Percentiles rank a stretch among this genome's conserved stretches.
Conservation (phyloP, 148 eudicot species). For the Gaultheria prostrata region DNA sequence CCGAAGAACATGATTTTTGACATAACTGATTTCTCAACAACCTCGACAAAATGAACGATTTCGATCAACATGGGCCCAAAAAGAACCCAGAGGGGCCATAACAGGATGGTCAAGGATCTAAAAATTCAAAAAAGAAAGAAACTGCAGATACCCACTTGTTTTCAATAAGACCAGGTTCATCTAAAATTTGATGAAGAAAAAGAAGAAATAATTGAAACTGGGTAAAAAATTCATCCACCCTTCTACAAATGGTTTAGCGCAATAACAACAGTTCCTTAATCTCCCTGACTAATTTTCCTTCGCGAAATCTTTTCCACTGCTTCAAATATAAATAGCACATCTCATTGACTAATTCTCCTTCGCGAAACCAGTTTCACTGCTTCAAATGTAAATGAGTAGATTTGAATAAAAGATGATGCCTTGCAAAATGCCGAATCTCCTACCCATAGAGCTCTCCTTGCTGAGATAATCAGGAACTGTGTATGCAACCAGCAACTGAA, state of each 20-base stretch:
- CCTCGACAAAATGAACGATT: not conserved
- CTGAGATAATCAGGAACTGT: conserved; percentile 8
- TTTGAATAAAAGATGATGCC: conserved; percentile 7
- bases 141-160: not conserved
- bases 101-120: not conserved
- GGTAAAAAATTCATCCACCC: conserved; percentile 13
- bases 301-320: not conserved
- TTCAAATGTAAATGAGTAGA: conserved; percentile 7
- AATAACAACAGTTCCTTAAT: conserved; percentile 6
- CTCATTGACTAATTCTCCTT: conserved; percentile 13
- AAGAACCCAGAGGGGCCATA: not conserved
- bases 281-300: conserved; percentile 13
- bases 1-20: not conserved
- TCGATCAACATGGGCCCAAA: not conserved
- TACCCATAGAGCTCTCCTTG: not conserved
- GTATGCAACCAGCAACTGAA: conserved; percentile 16
- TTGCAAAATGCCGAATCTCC: conserved; percentile 17
- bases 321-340: not conserved
- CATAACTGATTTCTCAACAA: not conserved
- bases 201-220: conserved; percentile 6
- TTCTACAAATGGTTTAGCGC: conserved; percentile 5
- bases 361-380: not conserved
- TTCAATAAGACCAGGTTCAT: not conserved
- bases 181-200: not conserved
- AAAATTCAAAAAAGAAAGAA: not conserved